phyloP scores from a whole-genome alignment of 148 eudicot species.

The Arbutus unedo region DNA sequence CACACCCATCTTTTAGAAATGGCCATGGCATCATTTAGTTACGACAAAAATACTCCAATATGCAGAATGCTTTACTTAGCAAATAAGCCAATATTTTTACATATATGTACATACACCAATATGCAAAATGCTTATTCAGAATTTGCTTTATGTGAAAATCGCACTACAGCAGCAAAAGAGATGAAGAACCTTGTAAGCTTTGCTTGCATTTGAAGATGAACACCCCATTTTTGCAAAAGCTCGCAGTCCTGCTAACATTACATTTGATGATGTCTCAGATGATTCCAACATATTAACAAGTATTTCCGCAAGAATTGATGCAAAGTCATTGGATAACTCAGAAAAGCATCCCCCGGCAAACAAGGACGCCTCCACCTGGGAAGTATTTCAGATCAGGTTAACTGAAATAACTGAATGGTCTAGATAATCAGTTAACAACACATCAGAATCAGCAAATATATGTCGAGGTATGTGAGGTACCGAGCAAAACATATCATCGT shows the following conservation, averaged over 20 bases:
- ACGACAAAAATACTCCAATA: not conserved
- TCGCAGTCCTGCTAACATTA: slow-evolving; percentile 53
- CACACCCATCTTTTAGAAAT: not conserved
- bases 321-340: slow-evolving; percentile 76
- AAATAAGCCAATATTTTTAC: no score
- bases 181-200: slow-evolving; percentile 59
- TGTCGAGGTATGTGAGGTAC: not conserved
- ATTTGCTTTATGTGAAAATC: no score
- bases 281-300: slow-evolving; percentile 40
- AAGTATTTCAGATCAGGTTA: not conserved
- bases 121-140: not conserved
- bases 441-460: not conserved
- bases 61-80: no score
- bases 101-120: no score
- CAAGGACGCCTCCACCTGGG: slow-evolving; percentile 74
- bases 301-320: slow-evolving; percentile 61
- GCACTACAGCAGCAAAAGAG: no score
- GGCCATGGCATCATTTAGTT: not conserved
- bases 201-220: slow-evolving; percentile 44
- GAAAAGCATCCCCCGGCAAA: slow-evolving; percentile 80
- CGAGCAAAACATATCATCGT: no score
- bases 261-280: slow-evolving; percentile 30
- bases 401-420: not conserved
- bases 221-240: slow-evolving; percentile 53
- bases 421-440: not conserved